Evolutionary conservation across 495 filamentous ascomycete species (phyloP).

Genomic region (Neurospora terricola): DNA sequence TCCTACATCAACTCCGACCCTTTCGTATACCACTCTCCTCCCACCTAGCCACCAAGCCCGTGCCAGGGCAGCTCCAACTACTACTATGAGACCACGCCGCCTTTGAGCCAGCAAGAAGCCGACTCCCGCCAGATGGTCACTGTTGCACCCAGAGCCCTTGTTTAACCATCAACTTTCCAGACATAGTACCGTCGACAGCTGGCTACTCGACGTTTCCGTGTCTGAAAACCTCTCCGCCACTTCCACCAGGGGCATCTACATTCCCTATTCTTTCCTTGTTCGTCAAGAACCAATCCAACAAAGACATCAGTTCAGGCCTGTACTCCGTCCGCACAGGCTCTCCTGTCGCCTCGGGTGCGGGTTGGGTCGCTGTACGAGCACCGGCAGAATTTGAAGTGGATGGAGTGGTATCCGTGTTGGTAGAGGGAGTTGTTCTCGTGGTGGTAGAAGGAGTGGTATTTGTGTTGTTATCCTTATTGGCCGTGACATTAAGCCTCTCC

Average conservation of each 20-base stretch:
- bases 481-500: not conserved
- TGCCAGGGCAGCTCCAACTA: slow-evolving; percentile 52
- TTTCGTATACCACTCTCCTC: slow-evolving; percentile 48
- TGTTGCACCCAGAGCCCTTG: slow-evolving; percentile 28
- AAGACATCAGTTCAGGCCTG: not conserved
- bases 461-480: not conserved
- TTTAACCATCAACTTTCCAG: slow-evolving; percentile 33
- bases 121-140: slow-evolving; percentile 39
- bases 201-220: slow-evolving; percentile 17
- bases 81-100: slow-evolving; percentile 43
- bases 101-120: slow-evolving; percentile 37
- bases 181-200: slow-evolving; percentile 27
- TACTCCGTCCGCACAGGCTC: not conserved
- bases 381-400: not conserved
- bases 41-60: slow-evolving; percentile 34
- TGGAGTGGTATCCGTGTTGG: not conserved
- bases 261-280: not conserved
- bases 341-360: not conserved
- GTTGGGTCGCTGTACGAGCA: not conserved
- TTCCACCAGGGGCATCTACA: not conserved
- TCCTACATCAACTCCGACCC: not conserved
- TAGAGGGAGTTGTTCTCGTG: not conserved
- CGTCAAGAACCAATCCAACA: not conserved
- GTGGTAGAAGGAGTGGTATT: not conserved
- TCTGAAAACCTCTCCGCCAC: not conserved